phyloP scores from a whole-genome alignment of 225 moss, liverwort and hornwort genomes.

The Rhytidiadelphus loreus region DNA sequence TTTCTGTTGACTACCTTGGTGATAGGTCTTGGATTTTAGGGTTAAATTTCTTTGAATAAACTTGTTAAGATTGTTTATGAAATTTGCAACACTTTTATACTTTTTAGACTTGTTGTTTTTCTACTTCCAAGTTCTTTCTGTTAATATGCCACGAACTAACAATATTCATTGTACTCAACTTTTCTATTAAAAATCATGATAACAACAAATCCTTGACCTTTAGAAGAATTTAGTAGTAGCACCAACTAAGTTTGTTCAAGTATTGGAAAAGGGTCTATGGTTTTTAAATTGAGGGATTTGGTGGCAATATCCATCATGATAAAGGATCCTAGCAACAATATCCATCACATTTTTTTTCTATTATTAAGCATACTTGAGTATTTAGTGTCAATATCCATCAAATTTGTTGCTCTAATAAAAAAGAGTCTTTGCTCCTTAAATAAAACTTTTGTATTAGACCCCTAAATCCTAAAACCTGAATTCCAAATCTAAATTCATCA shows the following conservation, averaged over 20 bases:
- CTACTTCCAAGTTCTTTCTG: background rate
- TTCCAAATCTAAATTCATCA: too few relatives aligned
- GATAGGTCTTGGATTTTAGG: fast-evolving
- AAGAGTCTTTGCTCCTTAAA: background rate
- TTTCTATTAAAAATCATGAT: background rate
- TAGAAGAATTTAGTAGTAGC: background rate
- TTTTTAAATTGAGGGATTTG: background rate
- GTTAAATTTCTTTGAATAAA: background rate
- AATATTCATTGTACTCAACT: background rate
- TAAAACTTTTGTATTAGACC: background rate
- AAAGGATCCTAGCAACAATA: background rate
- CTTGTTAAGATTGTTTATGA: background rate
- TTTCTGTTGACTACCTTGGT: background rate
- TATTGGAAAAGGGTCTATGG: background rate
- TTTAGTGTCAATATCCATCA: background rate
- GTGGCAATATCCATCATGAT: background rate
- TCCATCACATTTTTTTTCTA: background rate
- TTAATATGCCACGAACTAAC: background rate
- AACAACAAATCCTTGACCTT: background rate
- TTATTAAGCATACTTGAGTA: background rate
- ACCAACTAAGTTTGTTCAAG: background rate
- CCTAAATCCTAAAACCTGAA: too few relatives aligned
- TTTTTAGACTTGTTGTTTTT: background rate
- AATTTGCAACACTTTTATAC: background rate
- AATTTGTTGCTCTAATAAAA: background rate